Evolutionary conservation across 352 stramenopile species (phyloP).

Genomic region (Pilasporangium apinafurcum): DNA sequence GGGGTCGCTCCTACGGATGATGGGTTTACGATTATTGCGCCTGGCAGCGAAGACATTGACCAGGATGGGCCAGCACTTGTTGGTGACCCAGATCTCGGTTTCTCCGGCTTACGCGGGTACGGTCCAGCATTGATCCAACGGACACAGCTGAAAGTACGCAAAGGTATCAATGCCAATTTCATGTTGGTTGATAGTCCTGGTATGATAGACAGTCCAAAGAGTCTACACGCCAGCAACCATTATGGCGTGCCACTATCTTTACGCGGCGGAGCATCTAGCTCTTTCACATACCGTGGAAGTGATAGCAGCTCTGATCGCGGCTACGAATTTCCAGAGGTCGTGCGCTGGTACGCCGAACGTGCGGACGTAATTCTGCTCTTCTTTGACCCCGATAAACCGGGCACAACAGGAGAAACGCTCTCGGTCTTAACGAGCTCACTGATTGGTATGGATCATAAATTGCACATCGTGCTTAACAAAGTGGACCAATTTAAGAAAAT

Average conservation of each 20-base stretch:
- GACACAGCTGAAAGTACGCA: constrained; percentile 97
- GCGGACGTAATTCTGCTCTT: constrained; percentile 99
- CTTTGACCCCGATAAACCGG: constrained; percentile 99
- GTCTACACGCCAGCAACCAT: constrained; percentile 49
- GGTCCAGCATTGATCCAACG: constrained; percentile 97
- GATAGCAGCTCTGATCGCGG: constrained; percentile 77
- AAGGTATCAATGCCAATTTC: constrained; percentile 91
- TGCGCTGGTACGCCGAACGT: constrained; percentile 97
- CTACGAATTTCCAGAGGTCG: constrained; percentile 97
- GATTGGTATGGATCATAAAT: constrained; percentile 98
- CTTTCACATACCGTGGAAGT: constrained; percentile 30
- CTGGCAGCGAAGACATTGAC: constrained; percentile 93
- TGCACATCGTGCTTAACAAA: constrained; percentile 99
- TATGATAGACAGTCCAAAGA: constrained; percentile 98
- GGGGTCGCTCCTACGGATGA: constrained; percentile 99
- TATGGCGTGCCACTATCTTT: constrained; percentile 26
- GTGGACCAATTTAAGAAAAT: constrained; percentile 98
- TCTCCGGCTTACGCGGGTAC: constrained; percentile 93
- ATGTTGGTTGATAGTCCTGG: constrained; percentile 99
- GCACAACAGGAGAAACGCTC: constrained; percentile 99
- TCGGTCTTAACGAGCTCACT: constrained; percentile 96
- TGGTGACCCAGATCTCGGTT: constrained; percentile 98
- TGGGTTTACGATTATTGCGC: constrained; percentile 98
- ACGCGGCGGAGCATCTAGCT: constrained; percentile 10
- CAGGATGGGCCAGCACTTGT: constrained; percentile 94